phyloP scores from a whole-genome alignment of 1,139 yeast species.

The Eremothecium gossypii region DNA sequence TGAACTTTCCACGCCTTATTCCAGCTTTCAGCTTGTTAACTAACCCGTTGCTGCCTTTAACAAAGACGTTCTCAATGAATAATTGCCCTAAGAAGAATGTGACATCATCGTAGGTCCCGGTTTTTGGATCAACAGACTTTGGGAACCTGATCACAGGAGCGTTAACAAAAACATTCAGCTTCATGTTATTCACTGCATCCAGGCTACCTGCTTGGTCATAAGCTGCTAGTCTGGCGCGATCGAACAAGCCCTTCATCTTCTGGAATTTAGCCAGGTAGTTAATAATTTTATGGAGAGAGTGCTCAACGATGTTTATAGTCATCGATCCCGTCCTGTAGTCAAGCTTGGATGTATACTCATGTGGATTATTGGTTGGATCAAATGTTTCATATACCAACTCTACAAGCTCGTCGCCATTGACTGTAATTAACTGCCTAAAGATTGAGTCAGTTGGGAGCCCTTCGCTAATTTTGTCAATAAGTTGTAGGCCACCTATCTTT shows the following conservation, averaged over 20 bases:
- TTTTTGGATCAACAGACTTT: slow-evolving; percentile 38
- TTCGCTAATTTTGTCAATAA: slow-evolving; percentile 67
- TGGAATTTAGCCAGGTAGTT: slow-evolving; percentile 66
- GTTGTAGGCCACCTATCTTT: slow-evolving; percentile 69
- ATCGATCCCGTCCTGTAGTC: slow-evolving; percentile 69
- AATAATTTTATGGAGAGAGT: slow-evolving; percentile 60
- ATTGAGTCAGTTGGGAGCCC: slow-evolving; percentile 53
- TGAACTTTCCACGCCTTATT: slow-evolving; percentile 56
- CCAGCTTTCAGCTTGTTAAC: slow-evolving; percentile 57
- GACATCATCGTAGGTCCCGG: slow-evolving; percentile 46
- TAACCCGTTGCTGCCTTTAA: slow-evolving; percentile 22
- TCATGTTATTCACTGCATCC: slow-evolving; percentile 43
- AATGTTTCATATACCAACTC: slow-evolving; percentile 78
- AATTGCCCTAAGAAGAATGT: slow-evolving; percentile 79
- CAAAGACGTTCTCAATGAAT: slow-evolving; percentile 57
- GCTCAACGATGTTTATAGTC: slow-evolving; percentile 68
- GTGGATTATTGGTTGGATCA: slow-evolving; percentile 41
- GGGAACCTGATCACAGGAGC: slow-evolving; percentile 87
- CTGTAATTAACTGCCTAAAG: slow-evolving; percentile 58
- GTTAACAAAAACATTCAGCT: slow-evolving; percentile 59
- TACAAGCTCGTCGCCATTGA: slow-evolving; percentile 77
- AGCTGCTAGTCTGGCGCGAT: slow-evolving; percentile 82
- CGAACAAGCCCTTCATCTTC: slow-evolving; percentile 80
- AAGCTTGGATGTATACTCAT: slow-evolving; percentile 50
- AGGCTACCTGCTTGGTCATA: slow-evolving; percentile 40